Conservation (phyloP, 108 stramenopile species). For the Cylindrotheca closterium region DNA sequence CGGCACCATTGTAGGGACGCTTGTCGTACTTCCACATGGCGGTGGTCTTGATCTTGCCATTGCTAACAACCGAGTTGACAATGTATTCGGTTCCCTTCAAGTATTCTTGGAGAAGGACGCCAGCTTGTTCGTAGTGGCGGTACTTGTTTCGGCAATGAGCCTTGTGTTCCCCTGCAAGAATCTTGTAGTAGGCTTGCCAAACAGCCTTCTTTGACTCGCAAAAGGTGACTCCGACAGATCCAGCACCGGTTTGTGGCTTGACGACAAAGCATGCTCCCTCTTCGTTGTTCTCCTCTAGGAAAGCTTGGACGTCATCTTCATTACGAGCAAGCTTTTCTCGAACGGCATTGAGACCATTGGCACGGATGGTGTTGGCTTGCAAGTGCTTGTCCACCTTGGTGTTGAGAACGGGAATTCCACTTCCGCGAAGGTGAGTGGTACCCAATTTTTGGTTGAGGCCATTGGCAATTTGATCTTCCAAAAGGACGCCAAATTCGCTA, state of each 20-base stretch:
- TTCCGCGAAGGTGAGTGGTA: too few species aligned
- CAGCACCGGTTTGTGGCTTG: constrained; percentile 12
- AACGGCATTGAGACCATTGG: background rate
- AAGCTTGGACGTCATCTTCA: constrained; percentile 2
- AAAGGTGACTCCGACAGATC: constrained; percentile 12
- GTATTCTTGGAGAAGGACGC: constrained; percentile 88
- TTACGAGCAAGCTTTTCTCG: background rate
- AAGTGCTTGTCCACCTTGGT: constrained; percentile 4
- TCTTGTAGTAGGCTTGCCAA: constrained; percentile 2
- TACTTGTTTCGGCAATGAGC: too few species aligned
- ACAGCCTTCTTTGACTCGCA: constrained; percentile 2
- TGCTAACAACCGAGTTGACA: constrained; percentile 71
- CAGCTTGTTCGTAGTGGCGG: background rate
- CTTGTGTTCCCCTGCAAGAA: too few species aligned
- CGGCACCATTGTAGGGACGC: too few species aligned
- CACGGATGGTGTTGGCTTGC: too few species aligned
- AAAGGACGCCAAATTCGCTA: too few species aligned
- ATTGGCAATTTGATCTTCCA: too few species aligned
- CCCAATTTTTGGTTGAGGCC: too few species aligned
- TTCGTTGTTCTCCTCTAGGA: background rate
- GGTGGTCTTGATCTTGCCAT: constrained; percentile 88
- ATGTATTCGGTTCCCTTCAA: too few species aligned
- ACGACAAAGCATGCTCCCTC: constrained; percentile 1
- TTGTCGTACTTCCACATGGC: too few species aligned
- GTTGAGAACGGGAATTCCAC: too few species aligned